Evolutionary conservation across 768 basidiomycete species (phyloP), one percentile per base, ranked within the genome.

Genomic region (Rubroboletus satanas): DNA sequence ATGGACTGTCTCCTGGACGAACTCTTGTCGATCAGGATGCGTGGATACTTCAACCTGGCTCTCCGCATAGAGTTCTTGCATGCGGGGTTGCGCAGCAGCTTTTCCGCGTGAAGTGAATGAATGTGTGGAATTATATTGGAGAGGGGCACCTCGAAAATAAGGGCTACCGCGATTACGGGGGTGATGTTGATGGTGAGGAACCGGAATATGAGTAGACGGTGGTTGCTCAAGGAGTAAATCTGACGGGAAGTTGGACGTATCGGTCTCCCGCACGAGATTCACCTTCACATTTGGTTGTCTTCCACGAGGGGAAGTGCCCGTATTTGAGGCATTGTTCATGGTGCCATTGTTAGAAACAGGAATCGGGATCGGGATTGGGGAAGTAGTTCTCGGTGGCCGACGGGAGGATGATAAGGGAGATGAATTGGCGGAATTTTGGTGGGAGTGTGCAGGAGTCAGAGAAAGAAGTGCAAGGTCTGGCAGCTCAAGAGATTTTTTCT

Each of bases 401-500:
- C 77, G 75, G 61, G 71, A 66, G 31, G 69, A 66, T 21, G 73
- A 71, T 71, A 74, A 74, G 60, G 76, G 75, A 29, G 77, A 75
- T 46, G 72, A 67, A 44, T 74, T 71, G 37, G 73, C 68, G 44
- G 75, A 72, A 54, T 61, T 63, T 42, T 67, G 71, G 53, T 67
- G 65, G 29, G 74, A 72, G 41, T 70, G 60, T 46, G 71, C 71
- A 54, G 77, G 76, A 53, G 79, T 76, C 57, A 81, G 63, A 43
- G 78, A 71, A 59, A 80, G 76, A 55, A 73, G 71, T 12, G 79
- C 79, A 62, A 90, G 83, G 74, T 89, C 88, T 50, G 88, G 88
- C 26, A 90, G 77, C 66, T 90, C 86, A 18, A 90, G 81, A 0
- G 85, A 87, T 66, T 78, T 82, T 72, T 87, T 88, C 77, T 85